Conservation (phyloP, 768 basidiomycete genomes). For the Gloeopeniophorella convolvens region DNA sequence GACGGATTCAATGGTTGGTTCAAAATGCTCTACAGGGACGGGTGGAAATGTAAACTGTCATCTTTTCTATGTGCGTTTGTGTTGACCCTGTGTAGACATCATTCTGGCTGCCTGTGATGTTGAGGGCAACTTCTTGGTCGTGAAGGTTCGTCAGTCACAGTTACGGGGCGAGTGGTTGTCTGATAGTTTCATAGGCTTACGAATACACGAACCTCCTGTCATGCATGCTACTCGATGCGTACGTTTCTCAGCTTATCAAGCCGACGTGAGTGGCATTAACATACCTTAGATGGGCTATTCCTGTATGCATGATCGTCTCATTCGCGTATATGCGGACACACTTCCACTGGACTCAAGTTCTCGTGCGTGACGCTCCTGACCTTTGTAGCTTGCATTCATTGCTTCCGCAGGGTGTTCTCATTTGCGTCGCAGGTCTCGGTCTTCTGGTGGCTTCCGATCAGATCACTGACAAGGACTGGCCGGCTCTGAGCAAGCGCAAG, state of each 20-base stretch:
- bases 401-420: slow-evolving; percentile 50
- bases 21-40: slow-evolving; percentile 64
- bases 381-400: not conserved
- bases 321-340: slow-evolving; percentile 76
- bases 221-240: slow-evolving; percentile 91
- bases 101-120: slow-evolving; percentile 77
- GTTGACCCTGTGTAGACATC: slow-evolving; percentile 44
- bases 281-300: slow-evolving; percentile 72
- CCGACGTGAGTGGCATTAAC: not conserved
- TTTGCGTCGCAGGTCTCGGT: slow-evolving; percentile 72
- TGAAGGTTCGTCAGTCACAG: slow-evolving; percentile 42
- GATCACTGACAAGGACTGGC: slow-evolving; percentile 69
- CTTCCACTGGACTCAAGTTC: slow-evolving; percentile 79
- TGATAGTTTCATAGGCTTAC: slow-evolving; percentile 46
- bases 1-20: slow-evolving; percentile 84
- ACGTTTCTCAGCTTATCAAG: slow-evolving; percentile 23
- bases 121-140: slow-evolving; percentile 82
- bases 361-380: slow-evolving; percentile 40
- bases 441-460: slow-evolving; percentile 76
- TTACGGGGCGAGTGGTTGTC: not conserved
- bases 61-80: not conserved
- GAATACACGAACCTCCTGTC: slow-evolving; percentile 83
- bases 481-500: slow-evolving; percentile 57
- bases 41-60: slow-evolving; percentile 72
- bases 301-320: slow-evolving; percentile 75